phyloP scores from a whole-genome alignment of 2,329 filamentous ascomycete species.

The Tothia fuscella region DNA sequence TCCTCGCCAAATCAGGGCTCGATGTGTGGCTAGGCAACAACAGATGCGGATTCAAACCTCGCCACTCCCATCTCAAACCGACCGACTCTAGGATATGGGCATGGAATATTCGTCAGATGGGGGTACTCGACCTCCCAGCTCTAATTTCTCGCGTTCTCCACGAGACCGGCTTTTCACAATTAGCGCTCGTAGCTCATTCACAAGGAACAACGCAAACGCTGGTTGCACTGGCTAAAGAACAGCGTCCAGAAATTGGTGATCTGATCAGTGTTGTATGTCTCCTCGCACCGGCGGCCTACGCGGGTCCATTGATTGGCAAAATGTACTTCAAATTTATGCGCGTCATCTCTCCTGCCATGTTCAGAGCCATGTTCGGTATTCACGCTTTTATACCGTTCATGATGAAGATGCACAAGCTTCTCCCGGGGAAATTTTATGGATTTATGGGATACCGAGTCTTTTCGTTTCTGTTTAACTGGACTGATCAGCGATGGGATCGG shows the following conservation, averaged over 20 bases:
- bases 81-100: conserved; percentile 87
- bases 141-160: conserved; percentile 66
- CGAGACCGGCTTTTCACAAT: conserved; percentile 72
- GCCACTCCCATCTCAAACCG: conserved; percentile 58
- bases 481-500: conserved; percentile 72
- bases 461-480: conserved; percentile 81
- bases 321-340: conserved; percentile 90
- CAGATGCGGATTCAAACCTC: conserved; percentile 70
- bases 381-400: conserved; percentile 90
- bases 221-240: conserved; percentile 79
- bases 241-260: conserved; percentile 70
- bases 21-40: conserved; percentile 97
- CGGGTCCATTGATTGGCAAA: conserved; percentile 72
- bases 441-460: conserved; percentile 81
- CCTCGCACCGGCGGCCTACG: conserved; percentile 80
- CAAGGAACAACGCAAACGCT: conserved; percentile 86
- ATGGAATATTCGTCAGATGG: conserved; percentile 94
- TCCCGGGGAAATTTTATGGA: conserved; percentile 61
- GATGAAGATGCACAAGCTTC: conserved; percentile 64
- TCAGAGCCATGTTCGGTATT: conserved; percentile 76
- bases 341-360: conserved; percentile 61
- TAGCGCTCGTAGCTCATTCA: conserved; percentile 76
- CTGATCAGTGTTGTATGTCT: conserved; percentile 84
- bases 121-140: conserved; percentile 74
- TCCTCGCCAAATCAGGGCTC: conserved; percentile 80